Conservation (phyloP, 2,329 filamentous ascomycete species). For the Aureobasidium leucospermi region DNA sequence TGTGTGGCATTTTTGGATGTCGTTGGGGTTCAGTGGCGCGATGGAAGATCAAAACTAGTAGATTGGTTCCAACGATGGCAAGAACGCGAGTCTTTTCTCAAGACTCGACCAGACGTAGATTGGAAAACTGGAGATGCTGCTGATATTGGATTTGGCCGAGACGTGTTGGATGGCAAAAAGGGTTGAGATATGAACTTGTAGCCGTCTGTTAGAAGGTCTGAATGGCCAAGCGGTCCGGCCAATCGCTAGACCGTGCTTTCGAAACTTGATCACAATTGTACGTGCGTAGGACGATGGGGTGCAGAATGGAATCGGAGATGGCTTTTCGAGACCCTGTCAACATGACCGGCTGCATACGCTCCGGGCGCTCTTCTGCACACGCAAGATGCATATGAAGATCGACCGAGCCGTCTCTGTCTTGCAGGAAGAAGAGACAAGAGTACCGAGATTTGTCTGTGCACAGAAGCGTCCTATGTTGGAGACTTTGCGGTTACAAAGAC, state of each 20-base stretch:
- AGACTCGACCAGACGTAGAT: background rate
- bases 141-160: background rate
- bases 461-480: background rate
- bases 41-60: background rate
- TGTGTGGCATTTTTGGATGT: conserved; percentile 1
- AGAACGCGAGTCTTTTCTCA: background rate
- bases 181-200: background rate
- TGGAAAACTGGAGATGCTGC: background rate
- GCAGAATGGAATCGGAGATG: background rate
- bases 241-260: background rate
- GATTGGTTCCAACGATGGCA: conserved; percentile 5
- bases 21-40: conserved; percentile 1
- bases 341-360: background rate
- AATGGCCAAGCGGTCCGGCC: background rate
- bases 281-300: background rate
- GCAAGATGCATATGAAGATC: conserved; percentile 8
- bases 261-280: background rate
- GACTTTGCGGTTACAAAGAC: background rate
- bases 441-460: conserved; percentile 11
- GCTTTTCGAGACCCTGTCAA: conserved; percentile 1
- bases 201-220: background rate
- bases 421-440: conserved; percentile 8
- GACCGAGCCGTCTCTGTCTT: conserved; percentile 12
- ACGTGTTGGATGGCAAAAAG: background rate
- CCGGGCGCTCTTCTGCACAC: conserved; percentile 2